Evolutionary conservation across 2,329 filamentous ascomycete species (phyloP), one percentile per base, ranked within the genome.

Genomic region (Byssochlamys sp.): DNA sequence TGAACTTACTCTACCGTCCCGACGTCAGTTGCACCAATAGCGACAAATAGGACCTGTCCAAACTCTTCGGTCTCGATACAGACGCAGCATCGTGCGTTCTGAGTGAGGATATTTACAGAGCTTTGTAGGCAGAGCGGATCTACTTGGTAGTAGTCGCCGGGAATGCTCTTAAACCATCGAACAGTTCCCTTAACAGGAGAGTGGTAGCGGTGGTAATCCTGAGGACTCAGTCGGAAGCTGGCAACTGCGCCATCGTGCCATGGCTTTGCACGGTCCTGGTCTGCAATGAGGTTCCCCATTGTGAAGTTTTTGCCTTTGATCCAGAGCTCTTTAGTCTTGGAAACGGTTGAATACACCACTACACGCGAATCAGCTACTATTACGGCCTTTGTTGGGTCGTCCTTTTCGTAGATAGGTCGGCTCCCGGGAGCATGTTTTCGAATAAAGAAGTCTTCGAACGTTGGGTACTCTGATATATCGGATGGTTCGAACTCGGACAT

Each of bases 181-280:
- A 78, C 65, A 2, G 55, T 71, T 1, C 77, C 76, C 0, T 65
- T 65, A 2, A 78, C 73, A 2, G 76, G 77, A 2, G 70, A 71
- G 64, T 78, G 76, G 59, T 73, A 78, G 3, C 76, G 69, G 60
- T 78, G 76, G 58, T 78, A 78, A 61, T 78, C 75, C 65, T 78
- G 75, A 10, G 75, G 74, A 27, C 69, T 72, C 2, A 78, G 63
- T 3, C 73, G 68, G 57, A 76, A 77, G 56, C 73, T 75, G 4
- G 74, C 75, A 7, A 78, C 64, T 0, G 71, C 65, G 0, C 69
- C 73, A 14, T 71, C 66, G 4, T 63, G 63, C 57, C 73, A 78
- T 26, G 61, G 58, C n/a, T 62, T 58, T 4, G 69, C 71, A 0
- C 72, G 60, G 10, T 71, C 61, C 29, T 60, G 61, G 56, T 74